phyloP scores from a whole-genome alignment of 116 monocot species.

The Cymodocea nodosa region DNA sequence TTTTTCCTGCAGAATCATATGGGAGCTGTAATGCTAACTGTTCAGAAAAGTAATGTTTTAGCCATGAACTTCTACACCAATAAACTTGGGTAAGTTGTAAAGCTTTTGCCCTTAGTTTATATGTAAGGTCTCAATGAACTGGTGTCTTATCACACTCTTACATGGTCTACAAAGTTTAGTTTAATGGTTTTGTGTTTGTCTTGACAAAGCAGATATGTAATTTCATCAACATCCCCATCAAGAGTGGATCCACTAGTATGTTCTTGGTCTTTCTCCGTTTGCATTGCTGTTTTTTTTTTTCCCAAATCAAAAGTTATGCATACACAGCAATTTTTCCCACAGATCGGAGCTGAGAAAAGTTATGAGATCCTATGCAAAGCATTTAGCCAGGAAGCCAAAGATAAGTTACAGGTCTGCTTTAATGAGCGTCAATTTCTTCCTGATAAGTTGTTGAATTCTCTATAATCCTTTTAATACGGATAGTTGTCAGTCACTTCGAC shows the following conservation, averaged over 20 bases:
- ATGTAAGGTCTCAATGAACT: too few relatives aligned
- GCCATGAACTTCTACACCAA: conserved; percentile 78
- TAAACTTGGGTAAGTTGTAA: conserved; percentile 44
- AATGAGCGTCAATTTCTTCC: too few relatives aligned
- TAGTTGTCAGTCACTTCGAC: too few relatives aligned
- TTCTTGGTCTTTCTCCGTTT: conserved; percentile 1
- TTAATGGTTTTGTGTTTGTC: not conserved
- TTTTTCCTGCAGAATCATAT: conserved; percentile 52
- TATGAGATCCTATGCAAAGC: conserved; percentile 96
- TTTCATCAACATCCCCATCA: conserved; percentile 87
- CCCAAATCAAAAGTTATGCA: not conserved
- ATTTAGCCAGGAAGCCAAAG: conserved; percentile 64
- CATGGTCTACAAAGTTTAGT: not conserved
- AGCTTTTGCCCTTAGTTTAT: too few relatives aligned
- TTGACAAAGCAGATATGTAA: conserved; percentile 36
- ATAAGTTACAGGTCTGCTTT: conserved; percentile 9
- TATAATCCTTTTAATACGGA: too few relatives aligned
- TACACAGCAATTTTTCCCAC: conserved; percentile 9
- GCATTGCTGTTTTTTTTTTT: not conserved
- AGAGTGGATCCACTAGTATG: conserved; percentile 65
- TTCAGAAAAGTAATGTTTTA: conserved; percentile 69
- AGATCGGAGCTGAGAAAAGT: conserved; percentile 72
- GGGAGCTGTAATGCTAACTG: conserved; percentile 92
- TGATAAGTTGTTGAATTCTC: too few relatives aligned
- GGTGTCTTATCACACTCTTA: not conserved